phyloP scores from a whole-genome alignment of 768 basidiomycete genomes.

The Lactifluus hygrophoroides region DNA sequence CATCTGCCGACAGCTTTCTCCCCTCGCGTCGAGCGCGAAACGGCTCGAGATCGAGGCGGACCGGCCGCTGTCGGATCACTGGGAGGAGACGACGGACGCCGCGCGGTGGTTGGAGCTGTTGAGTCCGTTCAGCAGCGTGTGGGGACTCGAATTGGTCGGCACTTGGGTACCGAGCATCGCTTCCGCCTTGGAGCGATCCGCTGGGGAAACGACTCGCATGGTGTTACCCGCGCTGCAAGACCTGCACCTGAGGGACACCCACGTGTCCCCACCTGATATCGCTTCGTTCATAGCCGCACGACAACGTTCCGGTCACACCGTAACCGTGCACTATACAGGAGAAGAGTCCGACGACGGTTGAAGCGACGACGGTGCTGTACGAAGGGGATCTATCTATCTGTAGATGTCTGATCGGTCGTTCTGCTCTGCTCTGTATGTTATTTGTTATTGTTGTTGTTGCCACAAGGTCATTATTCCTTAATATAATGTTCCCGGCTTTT shows the following conservation, averaged over 20 bases:
- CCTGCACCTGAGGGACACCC: background rate
- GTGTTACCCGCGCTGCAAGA: background rate
- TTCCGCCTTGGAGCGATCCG: background rate
- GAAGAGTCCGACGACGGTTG: too few relatives aligned
- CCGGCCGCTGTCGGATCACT: background rate
- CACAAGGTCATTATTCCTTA: too few relatives aligned
- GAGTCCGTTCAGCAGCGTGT: background rate
- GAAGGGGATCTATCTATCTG: too few relatives aligned
- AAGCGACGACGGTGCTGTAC: too few relatives aligned
- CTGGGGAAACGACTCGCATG: background rate
- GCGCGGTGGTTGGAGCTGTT: slow-evolving; percentile 3
- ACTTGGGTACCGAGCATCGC: background rate
- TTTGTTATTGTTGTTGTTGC: too few relatives aligned
- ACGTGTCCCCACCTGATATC: background rate
- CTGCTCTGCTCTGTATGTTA: too few relatives aligned
- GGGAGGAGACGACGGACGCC: background rate
- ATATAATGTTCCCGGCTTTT: too few relatives aligned
- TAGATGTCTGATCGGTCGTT: too few relatives aligned
- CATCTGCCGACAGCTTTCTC: background rate
- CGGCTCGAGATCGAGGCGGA: background rate
- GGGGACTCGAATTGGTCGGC: background rate
- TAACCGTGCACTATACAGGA: too few relatives aligned
- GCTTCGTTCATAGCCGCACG: too few relatives aligned
- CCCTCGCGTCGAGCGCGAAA: background rate
- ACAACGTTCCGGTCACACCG: too few relatives aligned